Evolutionary conservation across 176 grass and related monocot species (phyloP).

Genomic region (maize (Zea mays)): Zm-B73-REFERENCE-NAM-5.0 NC_050103.1:168643501-168644000

Average conservation of each 20-base stretch:
- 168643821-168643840: too few species aligned
- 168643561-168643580: constrained; percentile 63
- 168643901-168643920: too few species aligned
- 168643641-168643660: constrained; percentile 87
- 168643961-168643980: too few species aligned
- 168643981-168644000: too few species aligned
- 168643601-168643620: constrained; percentile 53
- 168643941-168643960: too few species aligned
- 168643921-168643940: too few species aligned
- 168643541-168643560: constrained; percentile 44
- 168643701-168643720: constrained; percentile 86
- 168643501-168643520: constrained; percentile 58
- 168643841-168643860: too few species aligned
- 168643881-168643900: too few species aligned
- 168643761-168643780: constrained; percentile 27
- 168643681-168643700: constrained; percentile 88
- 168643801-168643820: constrained; percentile 22
- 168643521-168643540: constrained; percentile 46
- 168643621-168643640: constrained; percentile 71
- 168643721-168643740: constrained; percentile 81
- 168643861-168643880: too few species aligned
- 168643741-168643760: constrained; percentile 39
- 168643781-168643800: constrained; percentile 67
- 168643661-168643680: constrained; percentile 77
- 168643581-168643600: constrained; percentile 52